Base-by-base conservation (phyloP, 208 protist species). In the Trypanosoma scelopori region DNA sequence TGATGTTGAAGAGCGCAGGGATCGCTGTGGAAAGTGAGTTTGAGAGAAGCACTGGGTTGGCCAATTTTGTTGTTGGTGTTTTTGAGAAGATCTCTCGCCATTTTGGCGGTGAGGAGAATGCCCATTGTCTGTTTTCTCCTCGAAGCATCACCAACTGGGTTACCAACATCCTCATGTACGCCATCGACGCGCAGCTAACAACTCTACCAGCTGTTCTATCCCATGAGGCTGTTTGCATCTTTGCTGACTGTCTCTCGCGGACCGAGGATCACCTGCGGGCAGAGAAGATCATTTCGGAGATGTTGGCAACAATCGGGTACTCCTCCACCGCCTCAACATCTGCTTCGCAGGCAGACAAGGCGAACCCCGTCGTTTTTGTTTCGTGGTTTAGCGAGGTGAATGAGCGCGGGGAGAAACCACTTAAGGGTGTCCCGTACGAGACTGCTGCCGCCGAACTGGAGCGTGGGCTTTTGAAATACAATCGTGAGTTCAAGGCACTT, bases 41-140 rank as follows among this genome's bases (percentile, higher is more conserved):
- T 67, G 77, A 95, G 28, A 72, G 75, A 25, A 84, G 89, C 15
- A 63, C 71, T 22, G 82, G 88, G 57, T 85, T 99, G 15, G 91
- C 97, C 1, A 62, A 88, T 51, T 94, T 95, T 68, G 92, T 98
- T 74, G 76, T 98, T 27, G 84, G 85, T 46, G 83, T 99, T 25
- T 99, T 97, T 81, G 90, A 98, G 22, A 86, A 86, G 48, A 84
- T 99, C 35, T 70, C 84, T 18, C 55, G 66, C 27, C 76, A 83
- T 49, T 99, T 98, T 72, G 93, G 95, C 39, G 84, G 91, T 13
- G 97, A 98, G 65, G 92, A 95, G 42, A 85, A 97, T 62, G 81
- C 88, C 18, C 97, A 99, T 71, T 99, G 98, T 76, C 61, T 96
- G 51, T 99, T 99, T 78, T 98, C 93, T 58, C 98, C 97, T 6